A percentile compares a stretch with the other conserved stretches of the same genome.
Conservation (phyloP, 139 green algal species). For the Tetradesmus lagerheimii region DNA sequence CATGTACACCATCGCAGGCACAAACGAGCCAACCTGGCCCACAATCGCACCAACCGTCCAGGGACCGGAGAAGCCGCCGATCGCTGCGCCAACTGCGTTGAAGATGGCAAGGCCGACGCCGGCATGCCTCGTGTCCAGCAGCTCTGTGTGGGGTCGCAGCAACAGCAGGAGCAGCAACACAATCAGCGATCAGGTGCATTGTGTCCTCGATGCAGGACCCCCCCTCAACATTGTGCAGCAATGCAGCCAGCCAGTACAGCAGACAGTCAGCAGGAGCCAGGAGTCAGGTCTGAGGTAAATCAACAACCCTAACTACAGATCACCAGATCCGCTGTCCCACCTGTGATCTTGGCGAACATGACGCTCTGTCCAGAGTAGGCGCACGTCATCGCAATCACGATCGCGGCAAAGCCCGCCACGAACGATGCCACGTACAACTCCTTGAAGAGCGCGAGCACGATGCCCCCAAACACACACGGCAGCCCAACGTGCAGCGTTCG, state of each 20-base stretch:
- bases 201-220: not conserved
- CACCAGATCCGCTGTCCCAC: not conserved
- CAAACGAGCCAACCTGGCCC: not conserved
- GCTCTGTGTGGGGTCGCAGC: not conserved
- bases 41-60: slow-evolving; percentile 7
- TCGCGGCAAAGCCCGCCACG: slow-evolving; percentile 20
- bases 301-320: not conserved
- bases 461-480: not conserved
- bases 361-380: slow-evolving; percentile 11
- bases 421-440: not conserved
- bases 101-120: slow-evolving; percentile 9
- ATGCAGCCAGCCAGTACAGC: not conserved
- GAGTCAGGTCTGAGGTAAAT: too few species aligned
- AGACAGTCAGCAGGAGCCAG: not conserved
- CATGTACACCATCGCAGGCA: slow-evolving; percentile 4
- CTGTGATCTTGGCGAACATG: slow-evolving; percentile 11
- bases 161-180: not conserved
- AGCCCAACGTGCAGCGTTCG: not conserved
- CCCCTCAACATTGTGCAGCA: not conserved
- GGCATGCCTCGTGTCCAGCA: not conserved
- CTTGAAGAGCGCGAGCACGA: not conserved
- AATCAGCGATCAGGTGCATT: not conserved
- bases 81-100: slow-evolving; percentile 3
- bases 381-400: not conserved
- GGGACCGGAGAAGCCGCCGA: slow-evolving; percentile 5